Base-by-base conservation (phyloP, 2,329 filamentous ascomycete genomes). In the Teratosphaeria pseudoeucalypti region DNA sequence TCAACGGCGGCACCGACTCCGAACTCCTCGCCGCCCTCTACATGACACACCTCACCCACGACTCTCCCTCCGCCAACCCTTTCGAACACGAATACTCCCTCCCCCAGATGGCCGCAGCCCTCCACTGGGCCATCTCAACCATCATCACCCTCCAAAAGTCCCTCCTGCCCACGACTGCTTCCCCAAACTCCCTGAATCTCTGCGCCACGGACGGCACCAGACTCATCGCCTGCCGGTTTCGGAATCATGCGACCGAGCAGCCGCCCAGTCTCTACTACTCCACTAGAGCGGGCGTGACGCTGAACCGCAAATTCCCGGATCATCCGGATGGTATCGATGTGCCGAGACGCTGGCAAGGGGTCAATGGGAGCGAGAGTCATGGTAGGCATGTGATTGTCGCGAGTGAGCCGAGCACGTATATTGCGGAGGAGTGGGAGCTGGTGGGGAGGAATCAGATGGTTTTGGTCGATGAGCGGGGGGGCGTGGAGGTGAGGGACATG, bases 351-450 rank as follows among this genome's bases (percentile, higher is more conserved):
- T 64, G 72, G 39, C 69, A 70, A 2, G 69, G 73, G 1, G 14
- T 12, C 10, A 71, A 69, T 54, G 72, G 70, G 1, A 70, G 72
- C 19, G 70, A 70, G 3, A 72, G 74, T 57, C 74, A 77, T 66
- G 80, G 79, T 2, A 75, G 73, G 52, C 81, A 83, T 68, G 75
- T 80, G 39, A 82, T 82, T 63, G 73, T 82, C 39, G 78, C 80
- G 12, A 79, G 76, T 63, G 80, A 83, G 70, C 81, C 80, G 12
- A 80, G 76, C 29, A 82, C 81, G 9, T 82, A 79, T 63, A 77
- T 79, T 63, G 72, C 76, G 55, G 70, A 72, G 23, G 79, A 82
- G 57, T 82, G 80, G 80, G 69, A 76, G 60, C 63, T 82, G 60
- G 78, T 82, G 61, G 72, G 72, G 34, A 76, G 73, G 65, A 82